phyloP scores from a whole-genome alignment of 2,329 filamentous ascomycete species.

The Epichloe baconii region DNA sequence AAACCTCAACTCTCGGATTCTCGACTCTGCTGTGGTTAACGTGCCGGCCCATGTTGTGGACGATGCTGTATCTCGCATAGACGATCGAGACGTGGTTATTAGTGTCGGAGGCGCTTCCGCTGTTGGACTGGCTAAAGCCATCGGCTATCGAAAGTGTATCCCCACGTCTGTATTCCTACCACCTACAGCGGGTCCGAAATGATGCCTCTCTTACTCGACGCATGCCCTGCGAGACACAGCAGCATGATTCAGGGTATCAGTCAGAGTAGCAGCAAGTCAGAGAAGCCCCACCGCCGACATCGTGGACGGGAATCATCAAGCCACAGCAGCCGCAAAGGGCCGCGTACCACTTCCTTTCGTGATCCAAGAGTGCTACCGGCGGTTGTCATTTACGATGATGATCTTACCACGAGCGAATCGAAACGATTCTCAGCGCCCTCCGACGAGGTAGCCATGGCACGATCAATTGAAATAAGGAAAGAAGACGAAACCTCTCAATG shows the following conservation, averaged over 20 bases:
- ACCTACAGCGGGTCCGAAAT: slow-evolving; percentile 49
- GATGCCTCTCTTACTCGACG: slow-evolving; percentile 22
- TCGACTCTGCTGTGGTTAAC: slow-evolving; percentile 20
- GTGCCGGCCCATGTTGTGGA: slow-evolving; percentile 16
- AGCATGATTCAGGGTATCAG: neutral
- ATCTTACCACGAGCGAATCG: slow-evolving; percentile 18
- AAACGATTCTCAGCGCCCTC: slow-evolving; percentile 18
- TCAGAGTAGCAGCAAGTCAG: slow-evolving; percentile 3
- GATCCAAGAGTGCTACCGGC: slow-evolving; percentile 14
- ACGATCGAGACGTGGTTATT: slow-evolving; percentile 40
- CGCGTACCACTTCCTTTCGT: slow-evolving; percentile 9
- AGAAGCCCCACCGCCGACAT: neutral
- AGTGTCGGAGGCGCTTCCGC: slow-evolving; percentile 51
- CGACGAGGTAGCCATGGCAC: slow-evolving; percentile 8
- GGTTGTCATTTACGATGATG: slow-evolving; percentile 26
- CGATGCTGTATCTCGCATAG: slow-evolving; percentile 15
- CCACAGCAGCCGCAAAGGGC: slow-evolving; percentile 2
- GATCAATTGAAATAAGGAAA: slow-evolving; percentile 7
- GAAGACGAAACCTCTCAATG: slow-evolving; percentile 18
- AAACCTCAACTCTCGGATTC: slow-evolving; percentile 19
- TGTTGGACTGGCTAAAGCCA: slow-evolving; percentile 43
- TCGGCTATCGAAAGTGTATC: slow-evolving; percentile 37
- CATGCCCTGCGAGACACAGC: slow-evolving; percentile 9
- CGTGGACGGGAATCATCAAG: neutral
- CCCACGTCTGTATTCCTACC: slow-evolving; percentile 46